These are phyloP conservation scores for Cercospora nicotianae DNA, from an alignment of 2,329 filamentous ascomycete species.

Conservation along the genomic window DNA sequence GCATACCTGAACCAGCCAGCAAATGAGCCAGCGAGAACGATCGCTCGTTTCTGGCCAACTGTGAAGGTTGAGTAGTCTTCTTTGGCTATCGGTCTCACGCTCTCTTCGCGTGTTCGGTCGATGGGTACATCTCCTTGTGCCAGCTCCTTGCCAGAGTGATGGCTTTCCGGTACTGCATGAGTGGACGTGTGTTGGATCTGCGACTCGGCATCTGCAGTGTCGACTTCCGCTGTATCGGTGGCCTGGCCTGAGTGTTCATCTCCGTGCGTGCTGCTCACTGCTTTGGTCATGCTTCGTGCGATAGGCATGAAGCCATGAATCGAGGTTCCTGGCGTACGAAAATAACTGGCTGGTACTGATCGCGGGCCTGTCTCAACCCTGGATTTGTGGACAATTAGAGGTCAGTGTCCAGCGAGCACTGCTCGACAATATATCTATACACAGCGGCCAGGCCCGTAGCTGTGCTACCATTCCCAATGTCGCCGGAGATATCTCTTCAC, in stretches of 20 bases:
- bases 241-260: neutral
- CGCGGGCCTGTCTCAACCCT: neutral
- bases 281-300: neutral
- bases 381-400: neutral
- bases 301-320: too few relatives aligned
- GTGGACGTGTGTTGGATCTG: neutral
- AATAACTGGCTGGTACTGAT: neutral
- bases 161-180: neutral
- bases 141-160: neutral
- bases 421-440: neutral
- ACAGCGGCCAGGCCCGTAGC: neutral
- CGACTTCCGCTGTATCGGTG: neutral
- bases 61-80: conserved; percentile 38
- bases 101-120: neutral
- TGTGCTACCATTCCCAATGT: neutral
- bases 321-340: neutral
- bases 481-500: neutral
- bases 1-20: conserved; percentile 31
- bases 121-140: neutral
- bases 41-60: conserved; percentile 33
- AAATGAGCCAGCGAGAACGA: conserved; percentile 34
- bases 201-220: neutral
- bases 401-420: neutral
- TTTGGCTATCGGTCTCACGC: conserved; percentile 15
- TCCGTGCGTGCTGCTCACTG: neutral